Base-by-base conservation (phyloP, 1,139 yeast genomes). In the Candida frijolesensis region DNA sequence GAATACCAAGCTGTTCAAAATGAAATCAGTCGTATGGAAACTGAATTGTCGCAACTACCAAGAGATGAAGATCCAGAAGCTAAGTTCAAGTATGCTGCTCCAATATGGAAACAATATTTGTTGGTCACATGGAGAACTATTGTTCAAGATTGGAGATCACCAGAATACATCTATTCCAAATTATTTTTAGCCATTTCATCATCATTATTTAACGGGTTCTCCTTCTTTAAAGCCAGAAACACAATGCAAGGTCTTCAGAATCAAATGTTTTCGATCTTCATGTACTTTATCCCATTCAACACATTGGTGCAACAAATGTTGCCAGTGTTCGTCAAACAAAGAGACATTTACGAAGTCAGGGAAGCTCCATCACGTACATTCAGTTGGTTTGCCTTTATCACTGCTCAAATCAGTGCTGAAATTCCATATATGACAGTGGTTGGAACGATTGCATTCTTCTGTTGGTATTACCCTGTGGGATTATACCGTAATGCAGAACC, bases 391-490 rank as follows among this genome's bases (percentile, higher is more conserved):
- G 57, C 67, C 14, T 65, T 61, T 61, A 70, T 89, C 56, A 56
- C 76, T 35, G 82, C 88, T 27, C 91, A 89, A 67, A 74, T 89
- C 44, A 66, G 84, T 18, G 83, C 81, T 35, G 96, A 89, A 64
- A 65, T 87, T 37, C 96, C 96, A 35, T 87, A 89, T 86, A 87
- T 86, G 61, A 58, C 82, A 11, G 53, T 83, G 2, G 73, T 79
- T 51, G 91, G 90, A 55, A 83, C 91, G 0, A 22, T 87, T 6
- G 76, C 85, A 3, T 89, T 77, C 70, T 80, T 87, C 63, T 80
- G 85, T 53, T 88, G 88, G 84, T 89, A 89, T 68, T 89, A 87
- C 63, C 94, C 96, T 10, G 81, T 88, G 55, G 96, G 94, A 1
- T 71, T 84, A 50, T 80, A 84, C 60, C 51, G 60, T 8, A 85